Evolutionary conservation across 1,284 basidiomycete genomes (phyloP), one percentile per base, ranked within the genome.

Genomic region (Ustilago vetiveriae): DNA sequence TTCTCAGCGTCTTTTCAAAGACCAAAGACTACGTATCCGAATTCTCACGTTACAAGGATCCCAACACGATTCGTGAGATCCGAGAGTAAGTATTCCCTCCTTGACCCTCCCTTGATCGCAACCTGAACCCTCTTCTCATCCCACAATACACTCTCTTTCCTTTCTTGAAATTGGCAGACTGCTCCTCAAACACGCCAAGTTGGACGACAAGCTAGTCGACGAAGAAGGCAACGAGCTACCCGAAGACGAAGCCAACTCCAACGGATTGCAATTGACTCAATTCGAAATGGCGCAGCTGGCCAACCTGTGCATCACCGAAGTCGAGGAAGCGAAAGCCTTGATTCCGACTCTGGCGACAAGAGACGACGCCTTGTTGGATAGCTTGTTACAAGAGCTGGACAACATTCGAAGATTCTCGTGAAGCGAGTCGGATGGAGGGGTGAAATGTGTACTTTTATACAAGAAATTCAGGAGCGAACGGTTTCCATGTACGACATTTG

Each of bases 221-320:
- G 50, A 71, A 30, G 62, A 57, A 42, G 66, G 59, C 39, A 60
- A 57, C n/a, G 53, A 56, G 23, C 29, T 59, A 11, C 47, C 47
- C n/a, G 47, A 49, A 8, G 49, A 38, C 42, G 29, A 22, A 11
- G 59, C 47, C 19, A 63, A 50, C 47, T 90, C 90, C 47, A 90
- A 90, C 73, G 90, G 90, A 70, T 86, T 90, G 0, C 87, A 87
- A 7, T 82, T 95, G 39, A 91, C 91, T 0, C 91, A 91, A 72
- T 95, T 94, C 75, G 93, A 96, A 84, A 91, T 91, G 19, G 92
- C 92, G 2, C 92, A 95, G 78, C 90, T 96, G 40, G 92, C 92
- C 21, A 94, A 94, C 76, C 82, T 96, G 52, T 92, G 91, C 77
- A 92, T 93, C 14, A 90, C 89, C 36, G 88, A 90, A 65, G 87